phyloP scores from a whole-genome alignment of 768 basidiomycete species.

The Russula lepida region DNA sequence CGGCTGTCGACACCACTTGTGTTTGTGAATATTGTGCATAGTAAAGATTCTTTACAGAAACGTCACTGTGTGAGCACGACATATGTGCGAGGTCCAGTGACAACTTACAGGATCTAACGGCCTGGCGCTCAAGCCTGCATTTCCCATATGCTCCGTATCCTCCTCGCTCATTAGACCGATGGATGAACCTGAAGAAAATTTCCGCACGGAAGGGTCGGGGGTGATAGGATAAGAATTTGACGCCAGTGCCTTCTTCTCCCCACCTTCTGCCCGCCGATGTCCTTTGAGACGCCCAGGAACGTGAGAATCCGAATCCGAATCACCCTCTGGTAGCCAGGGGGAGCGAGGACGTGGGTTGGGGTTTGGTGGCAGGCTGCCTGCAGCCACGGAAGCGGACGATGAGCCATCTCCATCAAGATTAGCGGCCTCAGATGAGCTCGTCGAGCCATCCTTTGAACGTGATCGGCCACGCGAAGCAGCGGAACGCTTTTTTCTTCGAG shows the following conservation, averaged over 20 bases:
- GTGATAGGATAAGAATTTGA: conserved; percentile 17
- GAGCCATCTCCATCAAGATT: conserved; percentile 19
- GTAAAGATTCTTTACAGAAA: neutral
- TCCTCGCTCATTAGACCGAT: conserved; percentile 14
- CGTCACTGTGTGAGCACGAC: neutral
- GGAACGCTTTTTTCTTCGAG: conserved; percentile 19
- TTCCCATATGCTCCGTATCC: conserved; percentile 6
- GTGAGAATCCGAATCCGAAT: conserved; percentile 20
- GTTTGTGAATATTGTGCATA: conserved; percentile 11
- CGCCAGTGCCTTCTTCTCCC: conserved; percentile 9
- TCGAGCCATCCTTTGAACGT: conserved; percentile 20
- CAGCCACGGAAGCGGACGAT: conserved; percentile 20
- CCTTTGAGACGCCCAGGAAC: conserved; percentile 12
- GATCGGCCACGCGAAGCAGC: conserved; percentile 18
- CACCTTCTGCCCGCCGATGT: conserved; percentile 6
- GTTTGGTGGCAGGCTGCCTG: conserved; percentile 18
- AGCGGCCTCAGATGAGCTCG: conserved; percentile 18
- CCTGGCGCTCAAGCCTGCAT: conserved; percentile 3
- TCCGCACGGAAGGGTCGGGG: conserved; percentile 20
- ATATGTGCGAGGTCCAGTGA: neutral
- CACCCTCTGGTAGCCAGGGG: conserved; percentile 19
- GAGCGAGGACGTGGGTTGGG: conserved; percentile 17
- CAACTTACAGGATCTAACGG: conserved; percentile 6
- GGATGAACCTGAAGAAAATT: conserved; percentile 20
- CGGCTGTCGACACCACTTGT: conserved; percentile 18